Evolutionary conservation across 768 basidiomycete genomes (phyloP), one percentile per base, ranked within the genome.

Genomic region (Tylopilus vinaceipallidus): DNA sequence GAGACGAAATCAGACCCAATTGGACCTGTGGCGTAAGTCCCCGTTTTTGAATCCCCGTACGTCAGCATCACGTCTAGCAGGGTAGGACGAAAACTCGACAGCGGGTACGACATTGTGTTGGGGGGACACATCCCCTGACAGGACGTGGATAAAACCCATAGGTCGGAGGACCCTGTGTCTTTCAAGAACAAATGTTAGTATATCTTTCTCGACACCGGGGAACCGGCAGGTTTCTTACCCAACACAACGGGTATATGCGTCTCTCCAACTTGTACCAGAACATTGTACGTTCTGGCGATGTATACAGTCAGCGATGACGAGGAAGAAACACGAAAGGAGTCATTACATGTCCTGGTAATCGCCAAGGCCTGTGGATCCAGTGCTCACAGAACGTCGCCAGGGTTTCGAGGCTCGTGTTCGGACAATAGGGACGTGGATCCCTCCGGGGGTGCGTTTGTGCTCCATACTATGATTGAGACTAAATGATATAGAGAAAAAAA

Each of bases 121-220:
- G 67, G 50, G 43, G 75, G 75, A 50, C 73, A 76, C 3, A 71
- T 56, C n/a, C 58, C 54, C 10, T 64, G 66, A 61, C 84, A 89
- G 0, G 74, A 67, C 42, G 81, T 75, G 0, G 85, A 85, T 23
- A 83, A 65, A 10, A 85, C 75, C 88, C 88, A 91, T 6, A 89
- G 63, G 59, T 91, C 88, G 5, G 88, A 82, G 3, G 88, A 90
- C 37, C 88, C 88, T 2, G 86, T 88, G 54, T 90, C 88, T 86
- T 46, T 6, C 37, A n/a, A 35, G 17, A 30, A 14, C 27, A 8
- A 14, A 26, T 1, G 29, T 62, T 23, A 63, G 44, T 19, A 23
- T 32, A 2, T 12, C 22, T 13, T 22, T 27, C 17, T 13, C 9
- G 34, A 9, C 6, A 42, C 11, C 1, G 2, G 6, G 26, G 13